Conservation (phyloP, 805 yeast species). For the Saccharomycodes ludwigii region DNA sequence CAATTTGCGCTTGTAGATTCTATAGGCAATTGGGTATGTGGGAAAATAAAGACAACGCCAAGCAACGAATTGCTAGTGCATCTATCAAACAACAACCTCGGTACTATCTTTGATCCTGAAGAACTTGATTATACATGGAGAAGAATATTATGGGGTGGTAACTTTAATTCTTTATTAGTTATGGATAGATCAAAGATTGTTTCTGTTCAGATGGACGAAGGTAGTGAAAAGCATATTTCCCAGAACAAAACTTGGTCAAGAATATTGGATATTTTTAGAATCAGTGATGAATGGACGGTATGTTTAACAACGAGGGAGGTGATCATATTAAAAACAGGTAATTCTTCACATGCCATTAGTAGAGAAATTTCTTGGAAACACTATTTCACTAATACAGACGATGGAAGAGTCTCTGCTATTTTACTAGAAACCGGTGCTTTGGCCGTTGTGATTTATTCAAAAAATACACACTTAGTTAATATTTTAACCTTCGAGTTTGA, state of each 20-base stretch:
- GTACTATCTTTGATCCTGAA: slow-evolving; percentile 29
- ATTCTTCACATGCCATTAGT: slow-evolving; percentile 22
- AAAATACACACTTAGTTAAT: background rate
- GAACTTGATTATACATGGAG: slow-evolving; percentile 45
- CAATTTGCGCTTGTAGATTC: slow-evolving; percentile 35
- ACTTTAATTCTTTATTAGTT: slow-evolving; percentile 20
- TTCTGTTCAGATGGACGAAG: slow-evolving; percentile 20
- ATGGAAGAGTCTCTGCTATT: background rate
- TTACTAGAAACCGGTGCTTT: background rate
- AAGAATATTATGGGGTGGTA: slow-evolving; percentile 33
- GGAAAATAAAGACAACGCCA: slow-evolving; percentile 18
- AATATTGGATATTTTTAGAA: slow-evolving; percentile 31
- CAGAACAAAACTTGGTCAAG: slow-evolving; percentile 43
- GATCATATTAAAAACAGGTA: slow-evolving; percentile 32
- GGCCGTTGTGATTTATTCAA: background rate
- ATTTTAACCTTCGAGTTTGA: background rate
- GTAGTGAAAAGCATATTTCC: slow-evolving; percentile 25
- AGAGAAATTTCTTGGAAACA: slow-evolving; percentile 67
- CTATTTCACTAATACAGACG: slow-evolving; percentile 23
- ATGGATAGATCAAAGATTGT: slow-evolving; percentile 33
- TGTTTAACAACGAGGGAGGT: slow-evolving; percentile 58
- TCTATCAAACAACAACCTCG: slow-evolving; percentile 10
- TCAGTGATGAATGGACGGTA: slow-evolving; percentile 29
- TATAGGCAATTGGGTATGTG: slow-evolving; percentile 39
- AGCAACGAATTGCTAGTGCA: slow-evolving; percentile 3